Percentiles rank a stretch among this genome's conserved stretches.
Conservation (phyloP, 495 filamentous ascomycete genomes). For the Chaetomidium leptoderma region DNA sequence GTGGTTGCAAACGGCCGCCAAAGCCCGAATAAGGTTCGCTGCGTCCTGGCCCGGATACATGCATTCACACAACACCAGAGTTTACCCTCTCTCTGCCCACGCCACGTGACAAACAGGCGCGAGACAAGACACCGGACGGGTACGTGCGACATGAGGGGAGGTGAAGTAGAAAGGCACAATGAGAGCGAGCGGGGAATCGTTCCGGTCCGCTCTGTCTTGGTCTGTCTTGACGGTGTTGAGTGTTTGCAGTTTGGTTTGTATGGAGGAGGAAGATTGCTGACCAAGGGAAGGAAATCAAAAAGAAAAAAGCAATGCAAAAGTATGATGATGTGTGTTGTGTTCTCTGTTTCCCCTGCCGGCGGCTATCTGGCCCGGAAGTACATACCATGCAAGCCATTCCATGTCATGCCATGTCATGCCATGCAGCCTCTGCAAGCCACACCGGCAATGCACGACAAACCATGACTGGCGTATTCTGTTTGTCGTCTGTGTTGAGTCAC, state of each 20-base stretch:
- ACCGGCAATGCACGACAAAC: neutral
- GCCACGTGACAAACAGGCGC: slow-evolving; percentile 12
- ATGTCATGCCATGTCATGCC: neutral
- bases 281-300: neutral
- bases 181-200: no score
- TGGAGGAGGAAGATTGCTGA: no score
- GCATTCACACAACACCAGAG: slow-evolving; percentile 1
- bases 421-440: neutral
- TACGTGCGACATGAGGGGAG: neutral
- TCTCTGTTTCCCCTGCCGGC: neutral
- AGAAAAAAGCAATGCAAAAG: neutral
- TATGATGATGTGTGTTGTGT: neutral
- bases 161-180: no score
- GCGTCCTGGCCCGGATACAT: slow-evolving; percentile 5
- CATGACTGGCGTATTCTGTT: neutral
- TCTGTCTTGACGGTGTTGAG: no score
- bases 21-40: slow-evolving; percentile 21
- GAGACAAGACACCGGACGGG: neutral
- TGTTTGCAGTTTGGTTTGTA: no score
- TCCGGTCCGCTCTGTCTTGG: no score
- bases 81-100: neutral
- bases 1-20: slow-evolving; percentile 15
- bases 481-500: neutral
- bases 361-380: neutral
- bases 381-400: neutral